These are phyloP conservation scores for Hypoxylon sp. DNA, from an alignment of 2,329 filamentous ascomycete genomes.

Conservation along the genomic window DNA sequence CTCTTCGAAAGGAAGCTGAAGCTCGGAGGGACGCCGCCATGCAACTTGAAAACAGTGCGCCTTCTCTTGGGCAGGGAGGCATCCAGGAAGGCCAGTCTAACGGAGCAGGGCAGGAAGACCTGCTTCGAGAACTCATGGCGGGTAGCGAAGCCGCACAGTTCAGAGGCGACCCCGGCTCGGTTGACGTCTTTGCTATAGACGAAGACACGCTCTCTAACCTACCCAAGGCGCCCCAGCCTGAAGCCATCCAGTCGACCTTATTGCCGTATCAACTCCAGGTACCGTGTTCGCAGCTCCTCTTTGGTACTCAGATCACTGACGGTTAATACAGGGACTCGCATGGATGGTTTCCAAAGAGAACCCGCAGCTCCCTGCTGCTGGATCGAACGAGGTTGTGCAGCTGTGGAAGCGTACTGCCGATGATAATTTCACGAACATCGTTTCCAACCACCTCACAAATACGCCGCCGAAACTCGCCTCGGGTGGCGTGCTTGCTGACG, in stretches of 20 bases:
- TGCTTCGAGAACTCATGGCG: conserved; percentile 69
- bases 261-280: conserved; percentile 80
- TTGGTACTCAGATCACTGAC: conserved; percentile 8
- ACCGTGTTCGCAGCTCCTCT: conserved; percentile 18
- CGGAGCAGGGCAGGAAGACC: conserved; percentile 50
- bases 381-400: conserved; percentile 71
- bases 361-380: conserved; percentile 67
- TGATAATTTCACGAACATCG: conserved; percentile 69
- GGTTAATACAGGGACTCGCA: conserved; percentile 69
- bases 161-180: conserved; percentile 67
- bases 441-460: conserved; percentile 71
- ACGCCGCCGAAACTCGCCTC: conserved; percentile 70
- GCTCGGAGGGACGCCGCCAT: conserved; percentile 55
- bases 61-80: conserved; percentile 47
- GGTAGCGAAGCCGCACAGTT: conserved; percentile 73
- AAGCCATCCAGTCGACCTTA: conserved; percentile 68
- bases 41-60: conserved; percentile 50
- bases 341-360: conserved; percentile 84
- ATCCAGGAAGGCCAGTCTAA: background rate
- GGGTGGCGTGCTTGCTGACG: conserved; percentile 87
- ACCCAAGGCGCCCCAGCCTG: conserved; percentile 75
- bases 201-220: conserved; percentile 75
- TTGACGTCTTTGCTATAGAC: conserved; percentile 74
- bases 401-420: conserved; percentile 72
- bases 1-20: conserved; percentile 63